These are phyloP conservation scores for Paramecium sexaurelia DNA, from an alignment of 73 alveolate species.

Conservation along the genomic window DNA sequence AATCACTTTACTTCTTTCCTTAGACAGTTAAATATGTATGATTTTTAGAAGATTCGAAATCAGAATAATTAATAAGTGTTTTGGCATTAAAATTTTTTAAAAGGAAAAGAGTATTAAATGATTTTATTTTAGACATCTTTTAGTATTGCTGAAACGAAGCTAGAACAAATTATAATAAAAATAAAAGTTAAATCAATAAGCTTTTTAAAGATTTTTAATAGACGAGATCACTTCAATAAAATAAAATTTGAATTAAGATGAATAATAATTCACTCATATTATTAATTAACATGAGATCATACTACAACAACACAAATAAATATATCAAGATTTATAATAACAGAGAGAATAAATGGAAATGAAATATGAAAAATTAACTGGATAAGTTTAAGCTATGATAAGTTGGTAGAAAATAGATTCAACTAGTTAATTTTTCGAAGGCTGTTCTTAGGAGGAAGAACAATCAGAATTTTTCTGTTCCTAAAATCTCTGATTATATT, in stretches of 20 bases:
- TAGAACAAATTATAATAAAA: neutral
- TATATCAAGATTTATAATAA: neutral
- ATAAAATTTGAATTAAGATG: neutral
- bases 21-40: slow-evolving; percentile 76
- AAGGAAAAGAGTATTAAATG: slow-evolving; percentile 43
- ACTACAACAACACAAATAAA: neutral
- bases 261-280: neutral
- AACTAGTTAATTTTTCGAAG: neutral
- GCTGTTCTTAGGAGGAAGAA: neutral
- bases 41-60: slow-evolving; percentile 71
- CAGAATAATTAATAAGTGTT: slow-evolving; percentile 24
- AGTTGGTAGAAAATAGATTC: neutral
- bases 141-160: neutral
- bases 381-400: neutral
- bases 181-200: neutral
- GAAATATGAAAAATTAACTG: neutral
- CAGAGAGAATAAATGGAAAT: neutral
- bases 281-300: neutral
- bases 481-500: neutral
- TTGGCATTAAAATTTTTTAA: slow-evolving; percentile 34
- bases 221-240: neutral
- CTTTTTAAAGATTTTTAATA: neutral
- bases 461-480: neutral
- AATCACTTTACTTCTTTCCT: slow-evolving; percentile 73
- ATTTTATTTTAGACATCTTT: neutral